Conservation (phyloP, 495 filamentous ascomycete species). For the Saxophila tyrrhenica region DNA sequence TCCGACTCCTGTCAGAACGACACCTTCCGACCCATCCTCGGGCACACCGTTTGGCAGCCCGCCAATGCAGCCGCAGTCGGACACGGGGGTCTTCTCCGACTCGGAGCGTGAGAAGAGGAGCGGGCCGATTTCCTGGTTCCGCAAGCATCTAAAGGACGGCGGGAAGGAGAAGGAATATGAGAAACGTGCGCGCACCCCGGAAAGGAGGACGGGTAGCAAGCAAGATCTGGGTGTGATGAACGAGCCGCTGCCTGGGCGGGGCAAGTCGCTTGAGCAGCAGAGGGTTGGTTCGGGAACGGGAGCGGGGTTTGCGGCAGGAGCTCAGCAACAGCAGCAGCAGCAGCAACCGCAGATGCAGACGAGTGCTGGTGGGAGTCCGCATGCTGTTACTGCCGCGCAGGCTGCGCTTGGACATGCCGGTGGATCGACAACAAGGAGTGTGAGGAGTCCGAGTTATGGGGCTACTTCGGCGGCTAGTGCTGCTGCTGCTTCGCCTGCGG, state of each 20-base stretch:
- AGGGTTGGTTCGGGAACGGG: conserved; percentile 6
- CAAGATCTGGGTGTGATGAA: conserved; percentile 12
- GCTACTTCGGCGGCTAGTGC: background rate
- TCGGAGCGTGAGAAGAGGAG: conserved; percentile 37
- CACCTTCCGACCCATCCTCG: conserved; percentile 9
- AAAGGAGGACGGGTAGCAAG: conserved; percentile 15
- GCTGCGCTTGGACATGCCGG: background rate
- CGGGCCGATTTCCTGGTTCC: conserved; percentile 73
- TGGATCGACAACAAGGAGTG: background rate
- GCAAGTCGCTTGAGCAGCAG: background rate
- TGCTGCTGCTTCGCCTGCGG: background rate
- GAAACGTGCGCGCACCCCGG: conserved; percentile 45
- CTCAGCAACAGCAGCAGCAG: conserved; percentile 21
- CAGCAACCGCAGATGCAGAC: no score
- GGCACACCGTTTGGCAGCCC: conserved; percentile 15
- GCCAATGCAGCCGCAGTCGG: background rate
- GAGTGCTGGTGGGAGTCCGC: background rate
- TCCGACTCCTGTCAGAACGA: background rate
- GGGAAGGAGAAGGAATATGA: conserved; percentile 46
- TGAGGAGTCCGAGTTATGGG: background rate
- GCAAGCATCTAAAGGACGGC: conserved; percentile 68
- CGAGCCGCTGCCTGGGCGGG: background rate
- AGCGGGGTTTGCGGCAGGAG: conserved; percentile 14
- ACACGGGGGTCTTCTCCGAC: conserved; percentile 15
- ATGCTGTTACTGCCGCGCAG: background rate